A percentile compares a stretch with the other conserved stretches of the same genome.
Conservation (phyloP, 2,329 filamentous ascomycete species). For the Botryotinia globosa region DNA sequence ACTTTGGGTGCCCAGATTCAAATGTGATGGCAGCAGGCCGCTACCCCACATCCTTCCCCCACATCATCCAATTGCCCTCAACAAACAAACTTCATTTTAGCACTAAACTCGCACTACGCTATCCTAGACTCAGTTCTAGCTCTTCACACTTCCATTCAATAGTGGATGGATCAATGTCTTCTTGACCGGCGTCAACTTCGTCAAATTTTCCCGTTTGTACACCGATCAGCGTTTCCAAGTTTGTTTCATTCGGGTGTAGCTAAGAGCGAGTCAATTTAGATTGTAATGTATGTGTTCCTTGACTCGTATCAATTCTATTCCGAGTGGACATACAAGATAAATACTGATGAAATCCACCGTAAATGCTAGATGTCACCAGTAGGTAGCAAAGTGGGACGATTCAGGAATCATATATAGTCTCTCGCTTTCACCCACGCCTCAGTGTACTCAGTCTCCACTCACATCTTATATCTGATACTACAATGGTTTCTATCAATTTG, state of each 20-base stretch:
- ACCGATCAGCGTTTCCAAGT: background rate
- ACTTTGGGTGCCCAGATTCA: background rate
- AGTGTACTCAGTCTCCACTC: background rate
- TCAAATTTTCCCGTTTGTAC: background rate
- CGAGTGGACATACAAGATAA: background rate
- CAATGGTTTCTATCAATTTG: background rate
- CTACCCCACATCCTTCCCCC: background rate
- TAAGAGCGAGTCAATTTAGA: accelerated
- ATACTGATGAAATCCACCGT: background rate
- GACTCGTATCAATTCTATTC: background rate
- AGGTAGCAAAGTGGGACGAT: background rate
- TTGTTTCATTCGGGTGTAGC: background rate
- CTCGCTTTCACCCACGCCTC: background rate
- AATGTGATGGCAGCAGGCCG: background rate
- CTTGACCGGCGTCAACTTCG: background rate
- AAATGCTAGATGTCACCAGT: background rate
- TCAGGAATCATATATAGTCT: background rate
- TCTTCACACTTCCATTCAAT: background rate
- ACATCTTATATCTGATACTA: background rate
- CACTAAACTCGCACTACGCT: background rate
- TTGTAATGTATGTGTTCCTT: accelerated
- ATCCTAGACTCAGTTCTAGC: background rate
- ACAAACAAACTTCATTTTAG: background rate
- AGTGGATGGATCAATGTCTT: accelerated
- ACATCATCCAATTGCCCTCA: no score